Evolutionary conservation across 1,284 basidiomycete genomes (phyloP).

Genomic region (Trametes polyzona): DNA sequence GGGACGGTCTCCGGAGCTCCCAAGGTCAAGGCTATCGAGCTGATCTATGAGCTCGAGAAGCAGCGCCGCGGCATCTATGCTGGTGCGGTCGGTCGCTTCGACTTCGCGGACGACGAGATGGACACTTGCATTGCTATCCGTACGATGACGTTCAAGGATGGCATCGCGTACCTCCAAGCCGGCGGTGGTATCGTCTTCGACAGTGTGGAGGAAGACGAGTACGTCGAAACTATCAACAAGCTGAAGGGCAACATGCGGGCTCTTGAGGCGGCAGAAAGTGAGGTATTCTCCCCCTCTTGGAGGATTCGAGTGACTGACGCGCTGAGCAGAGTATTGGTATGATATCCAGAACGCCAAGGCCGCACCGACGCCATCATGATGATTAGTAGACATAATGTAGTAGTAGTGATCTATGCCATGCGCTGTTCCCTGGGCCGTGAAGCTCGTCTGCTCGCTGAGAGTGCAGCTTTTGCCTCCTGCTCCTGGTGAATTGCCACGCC

Average conservation of each 20-base stretch:
- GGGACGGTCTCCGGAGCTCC: conserved; percentile 99
- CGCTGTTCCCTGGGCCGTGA: conserved; percentile 9
- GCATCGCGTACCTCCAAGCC: conserved; percentile 91
- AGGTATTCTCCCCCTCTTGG: conserved; percentile 17
- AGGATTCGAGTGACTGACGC: conserved; percentile 1
- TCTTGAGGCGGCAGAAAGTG: conserved; percentile 89
- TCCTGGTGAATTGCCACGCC: conserved; percentile 55
- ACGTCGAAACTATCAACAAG: conserved; percentile 96
- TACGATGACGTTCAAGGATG: conserved; percentile 97
- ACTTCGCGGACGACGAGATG: conserved; percentile 94
- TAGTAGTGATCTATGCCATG: conserved; percentile 12
- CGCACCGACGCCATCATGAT: conserved; percentile 16
- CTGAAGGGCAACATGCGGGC: conserved; percentile 87
- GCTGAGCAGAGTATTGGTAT: conserved; percentile 63
- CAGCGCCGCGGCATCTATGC: conserved; percentile 96
- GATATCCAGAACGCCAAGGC: conserved; percentile 56
- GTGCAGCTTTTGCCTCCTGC: conserved; percentile 25
- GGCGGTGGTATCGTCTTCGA: conserved; percentile 98
- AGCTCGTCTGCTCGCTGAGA: conserved; percentile 6
- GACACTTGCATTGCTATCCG: conserved; percentile 99
- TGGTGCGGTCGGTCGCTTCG: conserved; percentile 96
- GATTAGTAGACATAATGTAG: conserved; percentile 28
- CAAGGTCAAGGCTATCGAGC: conserved; percentile 98
- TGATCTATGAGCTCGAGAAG: conserved; percentile 86
- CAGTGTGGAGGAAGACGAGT: conserved; percentile 97